These are phyloP conservation scores for Penicillium daleae DNA, from an alignment of 495 filamentous ascomycete species.

Conservation along the genomic window DNA sequence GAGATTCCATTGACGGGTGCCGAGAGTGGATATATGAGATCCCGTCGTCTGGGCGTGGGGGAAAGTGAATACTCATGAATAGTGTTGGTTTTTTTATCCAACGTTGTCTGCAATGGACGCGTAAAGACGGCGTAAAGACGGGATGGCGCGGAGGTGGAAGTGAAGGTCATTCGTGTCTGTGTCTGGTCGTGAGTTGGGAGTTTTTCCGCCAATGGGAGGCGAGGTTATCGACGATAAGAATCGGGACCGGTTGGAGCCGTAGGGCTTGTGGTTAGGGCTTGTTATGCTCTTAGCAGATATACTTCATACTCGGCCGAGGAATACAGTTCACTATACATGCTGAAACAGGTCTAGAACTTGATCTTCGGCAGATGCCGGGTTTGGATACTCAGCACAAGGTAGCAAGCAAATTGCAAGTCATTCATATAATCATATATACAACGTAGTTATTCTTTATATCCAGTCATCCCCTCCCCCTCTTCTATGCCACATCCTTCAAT, in stretches of 20 bases:
- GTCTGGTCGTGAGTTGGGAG: constrained; percentile 18
- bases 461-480: neutral
- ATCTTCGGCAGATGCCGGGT: neutral
- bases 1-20: constrained; percentile 7
- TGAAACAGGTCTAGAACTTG: neutral
- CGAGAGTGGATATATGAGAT: neutral
- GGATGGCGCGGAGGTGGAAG: neutral
- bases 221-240: constrained; percentile 17
- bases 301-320: neutral
- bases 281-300: neutral
- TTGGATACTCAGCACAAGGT: neutral
- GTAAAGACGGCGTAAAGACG: constrained; percentile 6
- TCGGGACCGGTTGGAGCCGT: neutral
- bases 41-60: constrained; percentile 1
- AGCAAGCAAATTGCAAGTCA: neutral
- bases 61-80: neutral
- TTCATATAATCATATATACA: constrained; percentile 3
- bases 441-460: constrained; percentile 5
- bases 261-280: constrained; percentile 22
- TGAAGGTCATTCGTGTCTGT: constrained; percentile 12
- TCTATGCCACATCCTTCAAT: constrained; percentile 44
- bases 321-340: neutral
- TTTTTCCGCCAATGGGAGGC: constrained; percentile 22
- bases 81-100: too few relatives aligned
- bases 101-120: neutral